Evolutionary conservation across 352 stramenopile genomes (phyloP).

Genomic region (Globisporangium cystogenes): DNA sequence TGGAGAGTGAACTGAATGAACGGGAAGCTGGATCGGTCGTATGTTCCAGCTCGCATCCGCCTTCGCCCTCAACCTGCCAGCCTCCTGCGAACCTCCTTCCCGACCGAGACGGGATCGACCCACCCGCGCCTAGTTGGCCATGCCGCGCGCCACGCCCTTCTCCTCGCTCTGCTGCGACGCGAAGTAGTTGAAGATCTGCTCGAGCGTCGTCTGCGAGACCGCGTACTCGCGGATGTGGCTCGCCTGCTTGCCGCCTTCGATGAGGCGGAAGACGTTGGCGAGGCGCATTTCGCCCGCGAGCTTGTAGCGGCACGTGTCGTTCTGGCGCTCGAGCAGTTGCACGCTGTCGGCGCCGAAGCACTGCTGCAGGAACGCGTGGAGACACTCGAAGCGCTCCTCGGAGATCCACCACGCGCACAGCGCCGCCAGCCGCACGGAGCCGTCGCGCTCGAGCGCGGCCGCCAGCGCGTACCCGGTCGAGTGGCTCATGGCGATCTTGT

Average conservation of each 20-base stretch:
- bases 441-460: conserved; percentile 45
- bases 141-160: conserved; percentile 44
- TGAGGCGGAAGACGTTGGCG: conserved; percentile 4
- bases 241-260: conserved; percentile 1
- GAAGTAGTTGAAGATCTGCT: conserved; percentile 93
- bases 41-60: too few species aligned
- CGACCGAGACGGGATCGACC: too few species aligned
- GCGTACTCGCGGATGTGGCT: conserved; percentile 56
- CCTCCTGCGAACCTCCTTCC: too few species aligned
- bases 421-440: conserved; percentile 26
- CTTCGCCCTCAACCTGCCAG: too few species aligned
- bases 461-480: conserved; percentile 61
- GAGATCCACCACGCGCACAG: conserved; percentile 62
- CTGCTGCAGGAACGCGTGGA: conserved; percentile 33
- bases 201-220: conserved; percentile 86
- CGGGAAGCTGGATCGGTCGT: too few species aligned
- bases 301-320: conserved; percentile 69
- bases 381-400: conserved; percentile 43
- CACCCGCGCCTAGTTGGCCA: conserved; percentile 3
- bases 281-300: conserved; percentile 21
- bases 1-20: too few species aligned
- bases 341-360: conserved; percentile 40
- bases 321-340: conserved; percentile 61
- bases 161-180: conserved; percentile 73
- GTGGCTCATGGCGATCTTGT: conserved; percentile 43